Conservation (phyloP, 768 basidiomycete species). For the Austroboletus festivus region DNA sequence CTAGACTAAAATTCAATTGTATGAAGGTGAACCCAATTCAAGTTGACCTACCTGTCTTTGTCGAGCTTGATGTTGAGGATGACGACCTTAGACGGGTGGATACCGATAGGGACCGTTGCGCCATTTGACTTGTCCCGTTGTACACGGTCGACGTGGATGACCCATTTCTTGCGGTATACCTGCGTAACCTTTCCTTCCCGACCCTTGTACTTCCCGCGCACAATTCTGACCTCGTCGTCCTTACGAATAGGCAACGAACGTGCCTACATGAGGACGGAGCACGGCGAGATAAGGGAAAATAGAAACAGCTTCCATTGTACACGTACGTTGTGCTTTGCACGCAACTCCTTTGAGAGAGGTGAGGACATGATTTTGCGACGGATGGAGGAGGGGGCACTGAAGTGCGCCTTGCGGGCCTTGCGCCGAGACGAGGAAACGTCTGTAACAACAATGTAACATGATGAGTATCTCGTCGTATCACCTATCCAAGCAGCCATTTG, state of each 20-base stretch:
- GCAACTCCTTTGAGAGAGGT: conserved; percentile 91
- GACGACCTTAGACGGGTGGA: conserved; percentile 96
- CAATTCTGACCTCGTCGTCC: conserved; percentile 96
- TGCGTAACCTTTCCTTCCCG: conserved; percentile 97
- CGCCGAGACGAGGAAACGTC: conserved; percentile 92
- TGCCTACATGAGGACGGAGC: conserved; percentile 42
- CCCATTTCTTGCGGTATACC: conserved; percentile 99
- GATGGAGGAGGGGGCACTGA: conserved; percentile 89
- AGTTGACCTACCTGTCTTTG: conserved; percentile 67
- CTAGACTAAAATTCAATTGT: conserved; percentile 38
- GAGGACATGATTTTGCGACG: conserved; percentile 99
- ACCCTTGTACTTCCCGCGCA: conserved; percentile 97
- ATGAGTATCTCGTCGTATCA: conserved; percentile 31
- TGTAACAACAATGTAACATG: conserved; percentile 31
- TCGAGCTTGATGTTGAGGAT: conserved; percentile 91
- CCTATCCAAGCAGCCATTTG: neutral
- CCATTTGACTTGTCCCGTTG: conserved; percentile 98
- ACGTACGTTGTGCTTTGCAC: conserved; percentile 86
- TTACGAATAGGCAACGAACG: conserved; percentile 95
- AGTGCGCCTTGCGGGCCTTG: conserved; percentile 98
- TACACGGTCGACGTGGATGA: conserved; percentile 97
- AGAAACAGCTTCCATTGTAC: neutral
- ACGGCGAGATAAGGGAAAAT: neutral
- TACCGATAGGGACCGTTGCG: conserved; percentile 87
- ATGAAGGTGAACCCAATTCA: neutral